phyloP scores from a whole-genome alignment of 192 early-diverging fungal genomes.

The Gamsiella multidivaricata region DNA sequence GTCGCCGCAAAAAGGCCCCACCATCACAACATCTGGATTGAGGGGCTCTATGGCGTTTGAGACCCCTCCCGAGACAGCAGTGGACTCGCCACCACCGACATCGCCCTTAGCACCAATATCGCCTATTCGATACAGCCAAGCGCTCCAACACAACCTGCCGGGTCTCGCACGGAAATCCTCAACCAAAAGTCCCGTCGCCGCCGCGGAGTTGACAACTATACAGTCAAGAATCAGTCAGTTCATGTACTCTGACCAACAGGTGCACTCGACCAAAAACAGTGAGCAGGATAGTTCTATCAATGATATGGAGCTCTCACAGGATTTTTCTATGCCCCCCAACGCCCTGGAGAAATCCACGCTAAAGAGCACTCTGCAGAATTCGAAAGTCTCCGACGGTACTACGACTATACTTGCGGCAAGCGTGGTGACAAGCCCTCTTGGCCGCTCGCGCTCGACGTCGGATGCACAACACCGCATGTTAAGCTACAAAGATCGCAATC shows the following conservation, averaged over 20 bases:
- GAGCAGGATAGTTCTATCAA: background rate
- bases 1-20: background rate
- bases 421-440: background rate
- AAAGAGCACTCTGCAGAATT: background rate
- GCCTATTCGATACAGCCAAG: too few species aligned
- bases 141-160: conserved; percentile 16
- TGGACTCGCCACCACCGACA: conserved; percentile 13
- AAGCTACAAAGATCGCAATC: background rate
- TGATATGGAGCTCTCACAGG: too few species aligned
- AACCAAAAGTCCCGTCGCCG: conserved; percentile 32
- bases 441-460: conserved; percentile 20
- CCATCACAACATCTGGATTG: background rate
- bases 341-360: conserved; percentile 8
- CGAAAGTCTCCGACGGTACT: background rate
- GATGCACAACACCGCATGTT: conserved; percentile 1
- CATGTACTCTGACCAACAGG: conserved; percentile 18
- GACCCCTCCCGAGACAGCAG: conserved; percentile 47
- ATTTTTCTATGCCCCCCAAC: conserved; percentile 14
- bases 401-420: background rate
- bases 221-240: conserved; percentile 42
- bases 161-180: conserved; percentile 37
- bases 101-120: background rate
- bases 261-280: background rate
- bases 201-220: conserved; percentile 28
- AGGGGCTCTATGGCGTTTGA: conserved; percentile 22